Evolutionary conservation across 805 yeast genomes (phyloP).

Genomic region (Wickerhamiella sergipiensis): DNA sequence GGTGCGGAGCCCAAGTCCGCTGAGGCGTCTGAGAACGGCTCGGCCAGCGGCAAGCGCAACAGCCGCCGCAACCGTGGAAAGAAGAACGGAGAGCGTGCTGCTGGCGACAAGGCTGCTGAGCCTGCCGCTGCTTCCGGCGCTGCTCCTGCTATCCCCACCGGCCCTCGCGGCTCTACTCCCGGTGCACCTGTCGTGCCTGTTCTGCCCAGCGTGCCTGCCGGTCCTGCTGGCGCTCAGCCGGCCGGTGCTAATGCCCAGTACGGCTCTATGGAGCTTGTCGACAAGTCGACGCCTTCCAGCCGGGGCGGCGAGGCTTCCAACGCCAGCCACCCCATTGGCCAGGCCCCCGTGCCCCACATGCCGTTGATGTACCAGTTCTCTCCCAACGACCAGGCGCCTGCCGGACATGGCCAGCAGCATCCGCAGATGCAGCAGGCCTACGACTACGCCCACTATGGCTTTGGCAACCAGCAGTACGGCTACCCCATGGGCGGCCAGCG

Average conservation of each 20-base stretch:
- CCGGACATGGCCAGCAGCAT: conserved; percentile 9
- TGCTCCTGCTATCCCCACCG: conserved; percentile 48
- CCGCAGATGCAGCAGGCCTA: conserved; percentile 4
- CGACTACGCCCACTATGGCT: conserved; percentile 4
- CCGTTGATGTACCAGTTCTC: conserved; percentile 16
- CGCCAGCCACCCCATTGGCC: neutral
- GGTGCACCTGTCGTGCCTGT: neutral
- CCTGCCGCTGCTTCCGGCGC: conserved; percentile 11
- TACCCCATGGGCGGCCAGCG: conserved; percentile 3
- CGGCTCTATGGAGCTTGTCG: conserved; percentile 42
- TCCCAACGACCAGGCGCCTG: conserved; percentile 8
- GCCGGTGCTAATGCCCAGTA: conserved; percentile 38
- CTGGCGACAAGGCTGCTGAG: conserved; percentile 1
- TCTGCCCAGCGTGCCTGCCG: neutral
- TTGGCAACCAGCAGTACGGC: conserved; percentile 15
- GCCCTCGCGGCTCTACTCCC: conserved; percentile 26
- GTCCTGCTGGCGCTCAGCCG: conserved; percentile 20
- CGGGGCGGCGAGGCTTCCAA: conserved; percentile 3
- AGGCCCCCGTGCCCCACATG: conserved; percentile 8
- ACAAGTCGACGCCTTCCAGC: conserved; percentile 26
- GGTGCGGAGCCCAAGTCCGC: neutral
- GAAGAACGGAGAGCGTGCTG: neutral
- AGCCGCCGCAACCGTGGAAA: conserved; percentile 1
- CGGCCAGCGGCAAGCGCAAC: neutral
- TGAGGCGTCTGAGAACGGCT: neutral